Percentiles rank a stretch among this genome's conserved stretches.
Conservation (phyloP, 257 asterid species). For the Osmanthus fragrans region DNA sequence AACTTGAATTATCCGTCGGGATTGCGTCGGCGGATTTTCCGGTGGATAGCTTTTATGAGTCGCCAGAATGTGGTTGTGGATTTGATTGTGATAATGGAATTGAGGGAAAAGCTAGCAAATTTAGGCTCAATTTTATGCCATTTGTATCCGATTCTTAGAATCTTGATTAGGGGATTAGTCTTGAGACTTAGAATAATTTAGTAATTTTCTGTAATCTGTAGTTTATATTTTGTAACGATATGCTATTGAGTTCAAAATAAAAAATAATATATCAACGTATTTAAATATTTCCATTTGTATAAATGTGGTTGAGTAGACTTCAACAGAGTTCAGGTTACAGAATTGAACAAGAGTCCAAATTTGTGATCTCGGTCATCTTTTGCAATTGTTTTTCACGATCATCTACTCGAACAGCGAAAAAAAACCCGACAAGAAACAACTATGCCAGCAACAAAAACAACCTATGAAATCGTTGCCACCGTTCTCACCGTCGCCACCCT, state of each 20-base stretch:
- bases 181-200: not conserved
- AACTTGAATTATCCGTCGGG: conserved; percentile 68
- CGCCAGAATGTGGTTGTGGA: conserved; percentile 87
- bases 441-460: conserved; percentile 18
- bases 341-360: too few species aligned
- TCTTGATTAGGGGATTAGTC: not conserved
- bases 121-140: conserved; percentile 22
- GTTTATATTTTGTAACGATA: not conserved
- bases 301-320: too few species aligned
- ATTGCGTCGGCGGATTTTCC: conserved; percentile 60
- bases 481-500: conserved; percentile 12
- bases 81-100: conserved; percentile 44
- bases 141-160: conserved; percentile 26
- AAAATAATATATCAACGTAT: too few species aligned
- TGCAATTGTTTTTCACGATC: too few species aligned
- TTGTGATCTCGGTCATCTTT: too few species aligned
- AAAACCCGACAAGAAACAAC: not conserved
- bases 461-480: not conserved
- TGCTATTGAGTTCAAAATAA: too few species aligned
- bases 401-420: too few species aligned
- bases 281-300: too few species aligned
- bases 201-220: not conserved
- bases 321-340: too few species aligned
- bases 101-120: not conserved
- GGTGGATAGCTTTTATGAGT: conserved; percentile 52